Evolutionary conservation across 306 rosid genomes (phyloP), one percentile per base, ranked within the genome.

Genomic region (Heteromeles arbutifolia): DNA sequence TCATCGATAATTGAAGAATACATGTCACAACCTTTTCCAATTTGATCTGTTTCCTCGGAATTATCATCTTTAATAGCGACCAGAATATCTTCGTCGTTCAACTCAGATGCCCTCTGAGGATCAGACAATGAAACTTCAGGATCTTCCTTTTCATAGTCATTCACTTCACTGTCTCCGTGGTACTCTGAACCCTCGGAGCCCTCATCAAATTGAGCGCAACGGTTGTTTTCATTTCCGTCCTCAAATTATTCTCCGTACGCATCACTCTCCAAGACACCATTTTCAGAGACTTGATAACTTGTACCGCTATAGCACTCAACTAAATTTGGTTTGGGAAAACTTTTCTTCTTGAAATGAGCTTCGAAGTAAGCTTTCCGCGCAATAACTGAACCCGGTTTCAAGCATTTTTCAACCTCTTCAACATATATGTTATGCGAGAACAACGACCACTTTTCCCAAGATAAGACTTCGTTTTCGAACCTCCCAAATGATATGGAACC

Each of bases 401-500:
- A 85, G 82, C 77, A 91, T 82, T 86, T 91, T 76, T 86, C 97
- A 65, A 91, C 88, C 86, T 91, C 97, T 81, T 91, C 97, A 56
- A 91, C 82, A 77, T 91, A 91, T 73, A 85, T 85, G 69, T 91
- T 91, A 74, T 80, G 97, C 39, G 91, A 85, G 87, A 91, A 87
- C 19, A 88, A 85, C 13, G 97, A 91, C 82, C 96, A 88, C 82
- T 86, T 84, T 78, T 92, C 97, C 92, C 96, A 90, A 78, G 86
- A 90, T 70, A 92, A 83, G 1, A 86, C 78, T 73, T 92, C 93
- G 6, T 67, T 86, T 76, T 90, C 92, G 73, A 85, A 90, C 82
- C 96, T 88, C 73, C 97, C 97, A 77, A 92, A 92, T 74, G 96
- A 92, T 86, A 90, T 75, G 53, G 97, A 92, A 78, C 93, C 96